A percentile compares a stretch with the other conserved stretches of the same genome.
Evolutionary conservation across 1,284 basidiomycete genomes (phyloP).

Genomic region (Hypsizygus ulmarius): DNA sequence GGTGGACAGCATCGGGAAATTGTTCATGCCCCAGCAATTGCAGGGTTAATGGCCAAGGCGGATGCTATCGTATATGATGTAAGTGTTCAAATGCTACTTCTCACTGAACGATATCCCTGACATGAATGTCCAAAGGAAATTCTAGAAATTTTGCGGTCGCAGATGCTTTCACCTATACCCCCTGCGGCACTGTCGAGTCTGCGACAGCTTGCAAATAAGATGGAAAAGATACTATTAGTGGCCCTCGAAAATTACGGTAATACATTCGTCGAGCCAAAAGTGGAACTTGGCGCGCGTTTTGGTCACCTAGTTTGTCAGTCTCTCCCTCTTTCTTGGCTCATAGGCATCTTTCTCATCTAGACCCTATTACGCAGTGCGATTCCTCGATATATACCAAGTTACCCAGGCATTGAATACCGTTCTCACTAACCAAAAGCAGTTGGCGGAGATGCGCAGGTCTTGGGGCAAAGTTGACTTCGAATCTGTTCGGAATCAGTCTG

Average conservation of each 20-base stretch:
- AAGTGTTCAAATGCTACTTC: constrained; percentile 30
- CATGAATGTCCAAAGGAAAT: constrained; percentile 61
- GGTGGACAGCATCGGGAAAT: constrained; percentile 76
- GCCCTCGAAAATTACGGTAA: constrained; percentile 81
- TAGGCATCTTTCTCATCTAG: constrained; percentile 16
- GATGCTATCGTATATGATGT: constrained; percentile 88
- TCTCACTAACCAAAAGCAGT: constrained; percentile 80
- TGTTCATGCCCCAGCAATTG: constrained; percentile 82
- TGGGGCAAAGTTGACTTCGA: constrained; percentile 87
- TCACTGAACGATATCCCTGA: constrained; percentile 6
- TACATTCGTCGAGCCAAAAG: constrained; percentile 89
- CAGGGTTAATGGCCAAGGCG: constrained; percentile 83
- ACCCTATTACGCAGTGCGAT: constrained; percentile 58
- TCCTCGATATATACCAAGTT: constrained; percentile 86
- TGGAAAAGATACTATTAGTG: constrained; percentile 83
- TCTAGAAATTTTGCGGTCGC: constrained; percentile 76
- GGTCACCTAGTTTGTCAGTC: constrained; percentile 80
- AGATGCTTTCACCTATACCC: constrained; percentile 77
- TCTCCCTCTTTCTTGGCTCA: constrained; percentile 11
- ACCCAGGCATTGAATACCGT: constrained; percentile 84
- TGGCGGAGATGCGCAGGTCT: constrained; percentile 80
- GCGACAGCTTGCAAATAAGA: constrained; percentile 82
- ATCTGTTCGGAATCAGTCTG: constrained; percentile 87
- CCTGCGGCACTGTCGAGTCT: constrained; percentile 64
- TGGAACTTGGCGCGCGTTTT: constrained; percentile 83